phyloP scores from a whole-genome alignment of 108 stramenopile species.

The Nannochloropsis salina region DNA sequence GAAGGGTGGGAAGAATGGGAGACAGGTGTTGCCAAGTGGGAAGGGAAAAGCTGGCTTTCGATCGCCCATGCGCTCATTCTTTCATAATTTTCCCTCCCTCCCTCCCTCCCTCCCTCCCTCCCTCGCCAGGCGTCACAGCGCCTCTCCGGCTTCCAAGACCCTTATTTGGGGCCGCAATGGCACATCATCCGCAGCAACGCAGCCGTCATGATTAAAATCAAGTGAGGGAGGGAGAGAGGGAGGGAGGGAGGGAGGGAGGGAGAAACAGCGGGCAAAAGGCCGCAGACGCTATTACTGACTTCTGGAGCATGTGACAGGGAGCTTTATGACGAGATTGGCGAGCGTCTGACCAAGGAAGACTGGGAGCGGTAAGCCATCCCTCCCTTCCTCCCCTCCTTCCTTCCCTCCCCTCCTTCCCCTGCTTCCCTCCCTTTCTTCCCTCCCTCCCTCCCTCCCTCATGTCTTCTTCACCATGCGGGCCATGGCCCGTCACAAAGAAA shows the following conservation, averaged over 20 bases:
- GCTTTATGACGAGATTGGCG: neutral
- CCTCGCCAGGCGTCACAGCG: neutral
- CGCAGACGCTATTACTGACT: neutral
- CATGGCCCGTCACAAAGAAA: no score
- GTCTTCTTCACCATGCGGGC: no score
- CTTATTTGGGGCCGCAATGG: neutral
- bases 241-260: conserved; percentile 10
- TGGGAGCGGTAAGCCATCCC: neutral
- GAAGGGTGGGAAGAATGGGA: no score
- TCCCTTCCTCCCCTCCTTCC: neutral
- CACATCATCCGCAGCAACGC: no score
- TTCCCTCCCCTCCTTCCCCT: neutral
- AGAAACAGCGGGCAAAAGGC: neutral
- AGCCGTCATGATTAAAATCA: neutral
- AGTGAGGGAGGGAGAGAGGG: neutral
- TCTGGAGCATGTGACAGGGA: neutral
- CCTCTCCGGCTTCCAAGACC: neutral
- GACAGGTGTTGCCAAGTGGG: neutral
- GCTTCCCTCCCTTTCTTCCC: neutral
- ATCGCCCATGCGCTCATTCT: no score
- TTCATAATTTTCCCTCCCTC: neutral
- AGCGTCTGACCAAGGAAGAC: neutral
- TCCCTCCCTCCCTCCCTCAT: no score
- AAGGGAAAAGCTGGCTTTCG: no score
- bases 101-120: neutral